phyloP scores from a whole-genome alignment of 1,284 basidiomycete genomes.

The Rhodotorula sp. region DNA sequence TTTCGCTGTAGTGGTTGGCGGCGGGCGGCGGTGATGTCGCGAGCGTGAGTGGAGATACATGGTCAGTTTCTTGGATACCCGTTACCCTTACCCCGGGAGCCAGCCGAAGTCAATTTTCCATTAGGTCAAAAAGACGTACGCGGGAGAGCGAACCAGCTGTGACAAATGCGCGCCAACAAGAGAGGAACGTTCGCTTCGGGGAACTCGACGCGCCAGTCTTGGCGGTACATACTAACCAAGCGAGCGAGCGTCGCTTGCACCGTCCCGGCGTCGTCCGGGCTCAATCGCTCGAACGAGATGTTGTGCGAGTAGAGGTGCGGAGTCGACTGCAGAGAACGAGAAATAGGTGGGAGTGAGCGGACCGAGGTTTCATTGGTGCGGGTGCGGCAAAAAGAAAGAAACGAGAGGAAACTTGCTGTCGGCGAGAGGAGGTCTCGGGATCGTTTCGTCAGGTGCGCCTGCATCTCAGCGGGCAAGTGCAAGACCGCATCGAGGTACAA shows the following conservation, averaged over 20 bases:
- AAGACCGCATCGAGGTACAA: slow-evolving; percentile 35
- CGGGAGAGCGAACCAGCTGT: slow-evolving; percentile 16
- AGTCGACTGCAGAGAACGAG: not conserved
- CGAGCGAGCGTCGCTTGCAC: slow-evolving; percentile 12
- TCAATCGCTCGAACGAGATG: not conserved
- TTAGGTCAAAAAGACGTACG: slow-evolving; percentile 11
- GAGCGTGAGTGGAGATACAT: too few species aligned
- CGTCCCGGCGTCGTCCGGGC: not conserved
- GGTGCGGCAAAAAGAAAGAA: too few species aligned
- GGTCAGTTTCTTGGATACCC: too few species aligned
- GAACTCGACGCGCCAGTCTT: slow-evolving; percentile 35
- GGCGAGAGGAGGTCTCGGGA: slow-evolving; percentile 15
- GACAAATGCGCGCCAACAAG: slow-evolving; percentile 17
- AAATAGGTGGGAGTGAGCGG: too few species aligned
- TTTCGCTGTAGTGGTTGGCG: slow-evolving; percentile 21
- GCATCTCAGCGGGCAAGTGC: slow-evolving; percentile 34
- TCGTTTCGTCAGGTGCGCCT: slow-evolving; percentile 20
- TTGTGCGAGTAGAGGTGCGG: slow-evolving; percentile 10
- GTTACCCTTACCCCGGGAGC: not conserved
- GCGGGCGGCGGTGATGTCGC: too few species aligned
- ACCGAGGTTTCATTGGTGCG: not conserved
- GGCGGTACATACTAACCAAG: slow-evolving; percentile 28
- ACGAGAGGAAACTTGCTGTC: slow-evolving; percentile 5
- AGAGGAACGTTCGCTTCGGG: slow-evolving; percentile 28
- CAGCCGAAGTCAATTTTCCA: not conserved